Evolutionary conservation across 2,329 filamentous ascomycete species (phyloP).

Genomic region (Gnomoniopsis sp.): DNA sequence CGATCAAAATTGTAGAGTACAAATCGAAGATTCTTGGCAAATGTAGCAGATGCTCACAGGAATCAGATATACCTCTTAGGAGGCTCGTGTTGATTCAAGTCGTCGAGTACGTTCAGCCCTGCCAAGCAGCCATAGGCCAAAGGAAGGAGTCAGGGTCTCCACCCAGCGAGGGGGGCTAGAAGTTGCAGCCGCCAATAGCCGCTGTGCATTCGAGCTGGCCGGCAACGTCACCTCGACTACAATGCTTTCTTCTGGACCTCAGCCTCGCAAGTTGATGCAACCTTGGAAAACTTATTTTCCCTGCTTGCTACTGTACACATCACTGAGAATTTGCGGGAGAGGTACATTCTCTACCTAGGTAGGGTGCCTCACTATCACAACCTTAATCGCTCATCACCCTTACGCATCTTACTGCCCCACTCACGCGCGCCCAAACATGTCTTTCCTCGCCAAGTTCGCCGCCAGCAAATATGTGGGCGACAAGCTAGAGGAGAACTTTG

Average conservation of each 20-base stretch:
- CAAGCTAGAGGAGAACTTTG: constrained; percentile 16
- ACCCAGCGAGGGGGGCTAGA: background rate
- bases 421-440: background rate
- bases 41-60: no score
- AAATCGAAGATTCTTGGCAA: no score
- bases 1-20: no score
- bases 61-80: no score
- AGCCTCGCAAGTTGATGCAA: background rate
- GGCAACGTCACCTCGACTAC: background rate
- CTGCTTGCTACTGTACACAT: background rate
- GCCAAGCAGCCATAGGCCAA: background rate
- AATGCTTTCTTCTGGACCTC: background rate
- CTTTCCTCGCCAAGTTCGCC: constrained; percentile 16
- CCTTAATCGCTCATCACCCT: background rate
- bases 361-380: background rate
- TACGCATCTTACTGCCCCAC: background rate
- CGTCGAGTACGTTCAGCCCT: no score
- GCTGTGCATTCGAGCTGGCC: background rate
- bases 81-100: no score
- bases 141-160: background rate
- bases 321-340: background rate
- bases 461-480: constrained; percentile 17
- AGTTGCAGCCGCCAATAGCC: background rate
- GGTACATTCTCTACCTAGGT: background rate
- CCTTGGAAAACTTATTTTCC: background rate